phyloP scores from a whole-genome alignment of 768 basidiomycete genomes.

The Trametes gibbosa region DNA sequence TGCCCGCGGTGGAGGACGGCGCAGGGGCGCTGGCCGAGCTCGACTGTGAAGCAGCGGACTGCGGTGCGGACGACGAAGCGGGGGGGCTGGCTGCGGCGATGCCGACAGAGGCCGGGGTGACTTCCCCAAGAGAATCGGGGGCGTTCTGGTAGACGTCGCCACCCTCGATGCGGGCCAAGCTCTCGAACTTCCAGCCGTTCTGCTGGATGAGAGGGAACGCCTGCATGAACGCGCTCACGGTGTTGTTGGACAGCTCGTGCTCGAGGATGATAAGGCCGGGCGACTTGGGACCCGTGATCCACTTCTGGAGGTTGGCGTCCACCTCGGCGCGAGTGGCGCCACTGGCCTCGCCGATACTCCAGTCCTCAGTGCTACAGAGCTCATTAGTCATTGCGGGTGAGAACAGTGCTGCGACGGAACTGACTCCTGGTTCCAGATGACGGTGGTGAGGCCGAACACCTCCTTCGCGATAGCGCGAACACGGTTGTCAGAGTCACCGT shows the following conservation, averaged over 20 bases:
- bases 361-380: constrained; percentile 63
- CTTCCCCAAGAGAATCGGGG: constrained; percentile 7
- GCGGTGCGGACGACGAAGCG: not conserved
- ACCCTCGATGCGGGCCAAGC: constrained; percentile 41
- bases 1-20: not conserved
- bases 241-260: constrained; percentile 67
- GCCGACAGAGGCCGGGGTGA: not conserved
- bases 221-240: constrained; percentile 65
- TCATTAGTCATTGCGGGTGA: constrained; percentile 1
- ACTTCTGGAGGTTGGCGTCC: constrained; percentile 47
- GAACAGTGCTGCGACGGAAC: constrained; percentile 18
- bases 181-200: constrained; percentile 70
- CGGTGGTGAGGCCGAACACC: constrained; percentile 81
- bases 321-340: constrained; percentile 48
- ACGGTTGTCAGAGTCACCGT: constrained; percentile 80
- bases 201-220: constrained; percentile 60
- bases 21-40: not conserved
- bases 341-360: constrained; percentile 51
- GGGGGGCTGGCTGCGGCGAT: not conserved
- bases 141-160: constrained; percentile 24
- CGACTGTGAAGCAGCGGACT: not conserved
- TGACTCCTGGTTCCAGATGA: constrained; percentile 91
- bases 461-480: constrained; percentile 83
- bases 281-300: constrained; percentile 63
- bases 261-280: constrained; percentile 83